Percentiles rank a stretch among this genome's conserved stretches.
These are phyloP conservation scores for Papiliotrema fonsecae DNA, from an alignment of 1,284 basidiomycete genomes.

Conservation along the genomic window DNA sequence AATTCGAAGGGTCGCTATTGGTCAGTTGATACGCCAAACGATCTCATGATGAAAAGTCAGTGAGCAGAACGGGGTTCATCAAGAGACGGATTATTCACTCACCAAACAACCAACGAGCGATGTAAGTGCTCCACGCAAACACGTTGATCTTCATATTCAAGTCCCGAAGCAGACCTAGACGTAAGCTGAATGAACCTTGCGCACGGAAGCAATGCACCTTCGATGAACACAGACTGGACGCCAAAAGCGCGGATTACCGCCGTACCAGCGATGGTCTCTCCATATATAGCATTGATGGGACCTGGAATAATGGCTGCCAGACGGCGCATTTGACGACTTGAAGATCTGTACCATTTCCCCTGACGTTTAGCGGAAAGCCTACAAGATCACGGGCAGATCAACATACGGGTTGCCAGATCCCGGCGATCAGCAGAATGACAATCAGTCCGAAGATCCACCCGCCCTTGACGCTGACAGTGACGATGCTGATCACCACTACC, in stretches of 20 bases:
- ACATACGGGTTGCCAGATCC: conserved; percentile 23
- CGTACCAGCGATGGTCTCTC: conserved; percentile 33
- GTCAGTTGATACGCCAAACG: too few relatives aligned
- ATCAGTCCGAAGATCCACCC: conserved; percentile 21
- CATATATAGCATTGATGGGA: conserved; percentile 30
- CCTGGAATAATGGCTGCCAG: conserved; percentile 24
- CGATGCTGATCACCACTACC: conserved; percentile 19
- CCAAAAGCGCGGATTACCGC: conserved; percentile 35
- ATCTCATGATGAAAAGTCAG: too few relatives aligned
- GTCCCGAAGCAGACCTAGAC: conserved; percentile 23
- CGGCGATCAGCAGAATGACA: conserved; percentile 7
- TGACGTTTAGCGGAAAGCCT: neutral
- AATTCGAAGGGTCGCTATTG: conserved; percentile 20
- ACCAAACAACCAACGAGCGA: conserved; percentile 24
- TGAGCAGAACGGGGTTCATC: neutral
- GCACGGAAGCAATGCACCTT: conserved; percentile 11
- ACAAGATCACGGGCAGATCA: too few relatives aligned
- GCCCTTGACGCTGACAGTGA: conserved; percentile 20
- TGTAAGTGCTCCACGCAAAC: conserved; percentile 14
- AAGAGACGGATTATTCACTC: conserved; percentile 1
- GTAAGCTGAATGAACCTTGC: neutral
- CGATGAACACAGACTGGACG: conserved; percentile 20
- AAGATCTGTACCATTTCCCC: conserved; percentile 21
- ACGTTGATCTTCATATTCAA: conserved; percentile 25
- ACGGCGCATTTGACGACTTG: conserved; percentile 22